Evolutionary conservation across 768 basidiomycete genomes (phyloP).

Genomic region (Sporobolomyces phaffii): DNA sequence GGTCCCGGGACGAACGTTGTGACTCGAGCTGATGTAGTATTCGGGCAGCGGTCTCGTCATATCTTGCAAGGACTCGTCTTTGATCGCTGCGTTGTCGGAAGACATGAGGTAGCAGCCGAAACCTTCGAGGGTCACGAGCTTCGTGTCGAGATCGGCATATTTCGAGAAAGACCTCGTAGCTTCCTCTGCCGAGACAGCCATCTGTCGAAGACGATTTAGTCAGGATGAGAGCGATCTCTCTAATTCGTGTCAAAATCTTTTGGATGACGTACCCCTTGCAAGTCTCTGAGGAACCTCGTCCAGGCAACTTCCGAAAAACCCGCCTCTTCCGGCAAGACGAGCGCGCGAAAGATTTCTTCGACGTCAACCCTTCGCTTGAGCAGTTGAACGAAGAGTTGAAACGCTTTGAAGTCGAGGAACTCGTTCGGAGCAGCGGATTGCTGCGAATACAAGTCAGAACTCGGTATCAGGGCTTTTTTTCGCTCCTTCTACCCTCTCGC

Average conservation of each 20-base stretch:
- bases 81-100: constrained; percentile 62
- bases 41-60: constrained; percentile 84
- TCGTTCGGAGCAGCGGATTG: constrained; percentile 29
- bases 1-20: constrained; percentile 53
- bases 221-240: no score
- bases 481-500: no score
- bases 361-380: constrained; percentile 82
- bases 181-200: constrained; percentile 43
- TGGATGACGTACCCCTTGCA: constrained; percentile 54
- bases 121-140: constrained; percentile 54
- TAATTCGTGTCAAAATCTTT: no score
- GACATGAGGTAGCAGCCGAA: constrained; percentile 78
- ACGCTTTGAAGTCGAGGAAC: constrained; percentile 65
- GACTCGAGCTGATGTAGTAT: constrained; percentile 81
- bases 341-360: constrained; percentile 51
- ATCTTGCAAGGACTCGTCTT: constrained; percentile 62
- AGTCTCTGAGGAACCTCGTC: constrained; percentile 53
- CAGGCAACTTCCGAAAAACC: constrained; percentile 50
- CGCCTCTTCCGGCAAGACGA: not conserved
- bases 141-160: constrained; percentile 39
- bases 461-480: no score
- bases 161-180: constrained; percentile 24
- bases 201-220: not conserved
- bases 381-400: constrained; percentile 72
- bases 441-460: constrained; percentile 9